A percentile compares a stretch with the other conserved stretches of the same genome.
These are phyloP conservation scores for Iris macrosiphon DNA, from an alignment of 106 monocot genomes.

Conservation along the genomic window DNA sequence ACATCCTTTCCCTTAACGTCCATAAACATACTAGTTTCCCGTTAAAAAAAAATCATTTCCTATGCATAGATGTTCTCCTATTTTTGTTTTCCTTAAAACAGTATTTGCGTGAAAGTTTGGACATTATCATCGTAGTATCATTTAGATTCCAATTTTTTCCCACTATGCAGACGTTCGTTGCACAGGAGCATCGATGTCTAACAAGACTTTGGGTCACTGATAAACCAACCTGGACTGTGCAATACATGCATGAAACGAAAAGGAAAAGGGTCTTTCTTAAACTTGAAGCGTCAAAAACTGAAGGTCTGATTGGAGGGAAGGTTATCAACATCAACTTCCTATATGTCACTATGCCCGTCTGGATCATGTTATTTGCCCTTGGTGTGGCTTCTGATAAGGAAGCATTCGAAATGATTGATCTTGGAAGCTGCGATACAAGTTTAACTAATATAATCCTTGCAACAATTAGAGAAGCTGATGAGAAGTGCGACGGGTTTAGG, in stretches of 20 bases:
- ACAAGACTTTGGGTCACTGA: constrained; percentile 71
- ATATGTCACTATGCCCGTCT: constrained; percentile 66
- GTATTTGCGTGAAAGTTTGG: too few species aligned
- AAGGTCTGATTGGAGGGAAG: constrained; percentile 34
- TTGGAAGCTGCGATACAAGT: constrained; percentile 35
- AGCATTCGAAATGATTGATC: constrained; percentile 76
- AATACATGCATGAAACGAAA: constrained; percentile 48
- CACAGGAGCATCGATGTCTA: constrained; percentile 74
- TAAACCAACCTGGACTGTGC: constrained; percentile 54
- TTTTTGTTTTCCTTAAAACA: too few species aligned
- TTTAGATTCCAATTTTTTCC: constrained; percentile 7
- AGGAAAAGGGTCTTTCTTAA: constrained; percentile 55
- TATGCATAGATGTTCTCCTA: too few species aligned
- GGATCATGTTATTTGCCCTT: constrained; percentile 93
- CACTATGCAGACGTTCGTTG: constrained; percentile 62
- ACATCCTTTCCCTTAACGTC: too few species aligned
- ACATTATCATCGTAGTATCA: too few species aligned
- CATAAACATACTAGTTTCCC: too few species aligned
- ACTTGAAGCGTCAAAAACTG: constrained; percentile 47
- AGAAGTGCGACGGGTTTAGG: constrained; percentile 55
- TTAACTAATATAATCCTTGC: constrained; percentile 53
- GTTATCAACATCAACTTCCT: constrained; percentile 54
- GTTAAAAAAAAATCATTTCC: too few species aligned
- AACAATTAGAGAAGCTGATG: constrained; percentile 62
- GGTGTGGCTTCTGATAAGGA: constrained; percentile 88